Percentiles rank a stretch among this genome's conserved stretches.
phyloP scores from a whole-genome alignment of 2,329 filamentous ascomycete genomes.

The Beauveria rudraprayagi region DNA sequence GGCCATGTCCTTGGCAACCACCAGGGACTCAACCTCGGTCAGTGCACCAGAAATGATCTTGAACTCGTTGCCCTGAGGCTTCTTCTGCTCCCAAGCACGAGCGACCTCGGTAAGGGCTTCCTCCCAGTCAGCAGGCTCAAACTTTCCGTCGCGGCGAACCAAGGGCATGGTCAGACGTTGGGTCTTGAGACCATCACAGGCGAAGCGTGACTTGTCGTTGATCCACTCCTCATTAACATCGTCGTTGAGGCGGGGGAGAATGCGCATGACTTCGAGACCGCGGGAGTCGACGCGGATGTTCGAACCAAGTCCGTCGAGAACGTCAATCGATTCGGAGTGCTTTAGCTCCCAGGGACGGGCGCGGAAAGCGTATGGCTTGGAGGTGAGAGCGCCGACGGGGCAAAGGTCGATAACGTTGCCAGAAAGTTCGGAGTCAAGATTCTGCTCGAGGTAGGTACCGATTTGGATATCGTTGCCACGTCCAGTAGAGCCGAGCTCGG shows the following conservation, averaged over 20 bases:
- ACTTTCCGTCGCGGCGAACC: constrained; percentile 80
- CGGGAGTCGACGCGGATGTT: constrained; percentile 91
- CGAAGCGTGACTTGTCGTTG: constrained; percentile 95
- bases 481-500: constrained; percentile 87
- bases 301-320: constrained; percentile 84
- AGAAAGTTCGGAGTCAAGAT: constrained; percentile 88
- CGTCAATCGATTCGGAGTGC: constrained; percentile 92
- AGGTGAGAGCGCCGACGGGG: constrained; percentile 91
- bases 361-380: constrained; percentile 96
- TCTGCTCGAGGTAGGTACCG: constrained; percentile 92
- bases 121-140: constrained; percentile 90
- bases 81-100: constrained; percentile 68
- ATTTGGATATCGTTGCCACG: constrained; percentile 98
- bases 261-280: constrained; percentile 91
- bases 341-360: constrained; percentile 95
- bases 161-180: constrained; percentile 91
- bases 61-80: constrained; percentile 86
- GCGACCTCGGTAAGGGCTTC: constrained; percentile 85
- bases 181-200: constrained; percentile 92
- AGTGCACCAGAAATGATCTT: constrained; percentile 90
- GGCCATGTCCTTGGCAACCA: constrained; percentile 93
- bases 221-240: constrained; percentile 99
- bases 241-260: constrained; percentile 88
- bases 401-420: constrained; percentile 98
- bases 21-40: constrained; percentile 84